A percentile compares a stretch with the other conserved stretches of the same genome.
Conservation (phyloP, 2,329 filamentous ascomycete genomes). For the Paramyrothecium roridum region DNA sequence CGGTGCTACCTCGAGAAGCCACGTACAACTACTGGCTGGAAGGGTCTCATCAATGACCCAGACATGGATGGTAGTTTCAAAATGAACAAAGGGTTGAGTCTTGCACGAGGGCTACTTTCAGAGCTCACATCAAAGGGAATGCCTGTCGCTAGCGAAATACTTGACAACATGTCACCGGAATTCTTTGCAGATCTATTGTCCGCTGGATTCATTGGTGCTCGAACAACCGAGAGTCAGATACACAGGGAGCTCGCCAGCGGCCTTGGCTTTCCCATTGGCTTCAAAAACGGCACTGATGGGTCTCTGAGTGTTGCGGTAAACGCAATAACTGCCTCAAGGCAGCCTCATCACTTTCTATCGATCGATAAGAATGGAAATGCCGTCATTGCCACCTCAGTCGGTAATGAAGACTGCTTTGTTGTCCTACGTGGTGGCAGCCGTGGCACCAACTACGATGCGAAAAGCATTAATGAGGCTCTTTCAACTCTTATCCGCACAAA, state of each 20-base stretch:
- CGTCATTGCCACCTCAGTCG: conserved; percentile 88
- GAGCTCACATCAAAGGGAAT: conserved; percentile 90
- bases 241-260: conserved; percentile 93
- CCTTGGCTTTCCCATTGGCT: conserved; percentile 93
- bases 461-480: conserved; percentile 82
- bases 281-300: conserved; percentile 99
- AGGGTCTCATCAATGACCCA: conserved; percentile 97
- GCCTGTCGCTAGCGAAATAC: conserved; percentile 95
- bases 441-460: conserved; percentile 89
- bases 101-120: conserved; percentile 86
- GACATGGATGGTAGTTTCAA: conserved; percentile 98
- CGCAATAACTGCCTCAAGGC: conserved; percentile 86
- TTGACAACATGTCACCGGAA: conserved; percentile 96
- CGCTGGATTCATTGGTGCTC: conserved; percentile 89
- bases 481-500: conserved; percentile 71
- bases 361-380: conserved; percentile 96
- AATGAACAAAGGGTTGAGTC: conserved; percentile 93
- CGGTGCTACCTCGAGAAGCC: conserved; percentile 98
- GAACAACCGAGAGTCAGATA: conserved; percentile 93
- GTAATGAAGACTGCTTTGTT: conserved; percentile 96
- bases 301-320: conserved; percentile 87
- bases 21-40: conserved; percentile 96
- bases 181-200: conserved; percentile 91
- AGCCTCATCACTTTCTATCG: conserved; percentile 94
- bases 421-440: conserved; percentile 90